A percentile compares a stretch with the other conserved stretches of the same genome.
Evolutionary conservation across 2,329 filamentous ascomycete species (phyloP).

Genomic region (Aspergillus viridinutans): DNA sequence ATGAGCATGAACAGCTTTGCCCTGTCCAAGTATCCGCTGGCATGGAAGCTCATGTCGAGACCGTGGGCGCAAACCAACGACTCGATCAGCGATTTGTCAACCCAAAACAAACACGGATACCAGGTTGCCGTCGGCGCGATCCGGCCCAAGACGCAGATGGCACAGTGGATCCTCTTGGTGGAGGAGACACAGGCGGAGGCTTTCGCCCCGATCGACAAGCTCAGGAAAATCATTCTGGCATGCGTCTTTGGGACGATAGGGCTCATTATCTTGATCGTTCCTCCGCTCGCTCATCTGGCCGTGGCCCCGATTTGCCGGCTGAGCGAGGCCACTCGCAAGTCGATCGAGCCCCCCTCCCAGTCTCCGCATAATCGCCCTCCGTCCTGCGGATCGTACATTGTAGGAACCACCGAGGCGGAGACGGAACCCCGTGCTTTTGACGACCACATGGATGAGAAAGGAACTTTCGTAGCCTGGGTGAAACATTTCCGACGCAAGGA

Average conservation of each 20-base stretch:
- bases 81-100: constrained; percentile 64
- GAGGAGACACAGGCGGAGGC: constrained; percentile 73
- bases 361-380: constrained; percentile 11
- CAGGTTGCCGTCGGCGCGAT: constrained; percentile 78
- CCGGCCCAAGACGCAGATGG: constrained; percentile 61
- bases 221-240: constrained; percentile 75
- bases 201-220: constrained; percentile 66
- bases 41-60: constrained; percentile 56
- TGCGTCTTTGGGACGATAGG: constrained; percentile 82
- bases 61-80: constrained; percentile 55
- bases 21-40: constrained; percentile 60
- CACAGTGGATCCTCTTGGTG: constrained; percentile 78
- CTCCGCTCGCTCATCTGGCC: constrained; percentile 76
- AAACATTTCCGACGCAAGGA: constrained; percentile 11
- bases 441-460: constrained; percentile 14
- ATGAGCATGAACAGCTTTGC: constrained; percentile 50
- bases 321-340: constrained; percentile 69
- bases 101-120: constrained; percentile 66
- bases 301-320: constrained; percentile 75
- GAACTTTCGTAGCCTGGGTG: constrained; percentile 5
- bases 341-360: constrained; percentile 56
- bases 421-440: neutral
- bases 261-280: constrained; percentile 64
- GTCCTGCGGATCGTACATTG: neutral
- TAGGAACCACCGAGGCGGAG: neutral